Evolutionary conservation across 2,329 filamentous ascomycete species (phyloP).

Genomic region (Pseudocercospora eumusae): DNA sequence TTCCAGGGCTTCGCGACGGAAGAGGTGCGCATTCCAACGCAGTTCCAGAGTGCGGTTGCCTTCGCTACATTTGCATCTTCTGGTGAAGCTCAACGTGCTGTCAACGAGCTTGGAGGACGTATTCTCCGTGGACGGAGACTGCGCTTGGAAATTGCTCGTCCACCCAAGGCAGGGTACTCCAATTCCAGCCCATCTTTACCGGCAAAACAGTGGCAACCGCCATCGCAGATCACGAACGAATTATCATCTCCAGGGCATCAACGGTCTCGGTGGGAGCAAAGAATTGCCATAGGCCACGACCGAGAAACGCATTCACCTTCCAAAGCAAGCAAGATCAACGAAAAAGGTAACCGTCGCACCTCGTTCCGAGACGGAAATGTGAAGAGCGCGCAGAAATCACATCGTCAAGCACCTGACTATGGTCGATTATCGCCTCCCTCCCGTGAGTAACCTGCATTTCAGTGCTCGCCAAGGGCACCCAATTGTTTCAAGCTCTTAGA

Average conservation of each 20-base stretch:
- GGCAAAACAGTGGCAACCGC: background rate
- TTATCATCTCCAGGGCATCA: background rate
- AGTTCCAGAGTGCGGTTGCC: background rate
- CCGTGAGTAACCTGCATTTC: background rate
- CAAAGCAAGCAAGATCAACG: background rate
- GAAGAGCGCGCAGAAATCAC: background rate
- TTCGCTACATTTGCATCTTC: background rate
- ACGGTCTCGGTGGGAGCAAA: background rate
- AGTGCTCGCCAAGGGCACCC: background rate
- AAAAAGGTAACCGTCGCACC: background rate
- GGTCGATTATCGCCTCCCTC: conserved; percentile 11
- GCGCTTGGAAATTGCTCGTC: background rate
- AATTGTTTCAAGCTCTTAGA: background rate
- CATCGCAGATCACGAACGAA: background rate
- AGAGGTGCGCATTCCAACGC: background rate
- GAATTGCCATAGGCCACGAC: background rate
- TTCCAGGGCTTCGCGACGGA: conserved; percentile 2
- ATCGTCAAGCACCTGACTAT: conserved; percentile 6
- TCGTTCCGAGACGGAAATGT: background rate
- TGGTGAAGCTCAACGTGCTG: conserved; percentile 7
- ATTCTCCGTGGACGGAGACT: background rate
- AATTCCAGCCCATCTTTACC: background rate
- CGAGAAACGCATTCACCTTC: background rate
- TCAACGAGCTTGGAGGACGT: background rate
- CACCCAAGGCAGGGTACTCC: background rate